Evolutionary conservation across 371 early-diverging fungal genomes (phyloP).

Genomic region (Lichtheimia hyalospora): DNA sequence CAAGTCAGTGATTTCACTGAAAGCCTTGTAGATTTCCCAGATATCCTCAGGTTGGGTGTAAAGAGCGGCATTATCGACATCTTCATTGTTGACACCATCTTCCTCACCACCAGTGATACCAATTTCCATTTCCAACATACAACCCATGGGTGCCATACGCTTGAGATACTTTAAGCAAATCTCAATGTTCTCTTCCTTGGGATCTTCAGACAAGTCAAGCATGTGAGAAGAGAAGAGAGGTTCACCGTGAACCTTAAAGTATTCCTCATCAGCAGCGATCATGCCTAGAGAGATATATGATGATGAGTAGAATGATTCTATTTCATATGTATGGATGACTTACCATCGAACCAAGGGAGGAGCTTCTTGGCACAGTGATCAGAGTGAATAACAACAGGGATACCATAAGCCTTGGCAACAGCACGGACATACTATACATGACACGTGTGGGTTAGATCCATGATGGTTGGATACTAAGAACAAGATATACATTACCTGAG

Average conservation of each 20-base stretch:
- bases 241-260: slow-evolving; percentile 88
- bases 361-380: slow-evolving; percentile 96
- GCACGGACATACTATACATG: slow-evolving; percentile 63
- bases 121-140: slow-evolving; percentile 92
- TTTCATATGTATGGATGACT: too few relatives aligned
- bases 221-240: slow-evolving; percentile 96
- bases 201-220: slow-evolving; percentile 91
- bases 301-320: too few relatives aligned
- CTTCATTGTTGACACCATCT: slow-evolving; percentile 93
- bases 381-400: slow-evolving; percentile 88
- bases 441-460: neutral
- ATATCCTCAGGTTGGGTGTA: slow-evolving; percentile 95
- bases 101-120: slow-evolving; percentile 96
- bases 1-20: slow-evolving; percentile 72
- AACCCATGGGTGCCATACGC: slow-evolving; percentile 84
- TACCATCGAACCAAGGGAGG: slow-evolving; percentile 91
- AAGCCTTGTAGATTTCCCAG: slow-evolving; percentile 85
- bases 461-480: neutral
- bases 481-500: slow-evolving; percentile 46
- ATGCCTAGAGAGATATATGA: too few relatives aligned
- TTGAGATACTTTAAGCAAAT: slow-evolving; percentile 85
- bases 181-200: slow-evolving; percentile 90
- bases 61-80: slow-evolving; percentile 81
- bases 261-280: slow-evolving; percentile 88
- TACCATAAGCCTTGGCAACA: slow-evolving; percentile 88